Conservation (phyloP, 2,329 filamentous ascomycete species). For the Stagonosporopsis tanaceti region DNA sequence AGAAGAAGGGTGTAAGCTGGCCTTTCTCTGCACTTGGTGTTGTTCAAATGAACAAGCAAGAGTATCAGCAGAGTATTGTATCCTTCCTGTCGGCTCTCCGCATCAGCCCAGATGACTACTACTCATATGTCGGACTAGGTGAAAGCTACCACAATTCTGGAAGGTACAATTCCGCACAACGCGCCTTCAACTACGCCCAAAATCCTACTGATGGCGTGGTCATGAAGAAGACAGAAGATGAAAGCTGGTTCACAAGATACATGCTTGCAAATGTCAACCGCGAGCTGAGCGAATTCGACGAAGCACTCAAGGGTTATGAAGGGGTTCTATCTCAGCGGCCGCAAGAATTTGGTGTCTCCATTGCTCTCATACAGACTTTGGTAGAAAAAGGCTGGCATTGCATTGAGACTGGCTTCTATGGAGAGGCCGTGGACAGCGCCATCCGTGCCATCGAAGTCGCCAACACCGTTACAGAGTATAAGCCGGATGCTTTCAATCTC, state of each 20-base stretch:
- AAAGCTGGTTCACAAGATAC: conserved; percentile 95
- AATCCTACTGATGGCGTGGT: conserved; percentile 70
- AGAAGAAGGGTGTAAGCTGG: conserved; percentile 93
- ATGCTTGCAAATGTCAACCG: conserved; percentile 95
- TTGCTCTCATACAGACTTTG: conserved; percentile 87
- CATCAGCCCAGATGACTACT: conserved; percentile 84
- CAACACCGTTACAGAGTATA: conserved; percentile 64
- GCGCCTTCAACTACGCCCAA: conserved; percentile 87
- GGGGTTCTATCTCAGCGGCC: conserved; percentile 73
- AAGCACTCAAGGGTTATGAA: conserved; percentile 79
- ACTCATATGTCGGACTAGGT: conserved; percentile 96
- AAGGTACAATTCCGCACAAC: conserved; percentile 90
- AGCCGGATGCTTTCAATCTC: conserved; percentile 82
- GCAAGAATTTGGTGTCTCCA: conserved; percentile 82
- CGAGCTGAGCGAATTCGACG: conserved; percentile 88
- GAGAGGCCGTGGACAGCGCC: conserved; percentile 78
- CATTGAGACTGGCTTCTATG: conserved; percentile 84
- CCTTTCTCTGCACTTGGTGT: conserved; percentile 93
- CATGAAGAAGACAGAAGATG: conserved; percentile 64
- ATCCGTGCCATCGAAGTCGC: conserved; percentile 74
- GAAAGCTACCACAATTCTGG: conserved; percentile 97
- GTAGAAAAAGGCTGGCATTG: conserved; percentile 81
- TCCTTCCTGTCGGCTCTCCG: conserved; percentile 91
- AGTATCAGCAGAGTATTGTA: conserved; percentile 86
- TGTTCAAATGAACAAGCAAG: conserved; percentile 92